Evolutionary conservation across 2,329 filamentous ascomycete species (phyloP).

Genomic region (Alternaria dauci): DNA sequence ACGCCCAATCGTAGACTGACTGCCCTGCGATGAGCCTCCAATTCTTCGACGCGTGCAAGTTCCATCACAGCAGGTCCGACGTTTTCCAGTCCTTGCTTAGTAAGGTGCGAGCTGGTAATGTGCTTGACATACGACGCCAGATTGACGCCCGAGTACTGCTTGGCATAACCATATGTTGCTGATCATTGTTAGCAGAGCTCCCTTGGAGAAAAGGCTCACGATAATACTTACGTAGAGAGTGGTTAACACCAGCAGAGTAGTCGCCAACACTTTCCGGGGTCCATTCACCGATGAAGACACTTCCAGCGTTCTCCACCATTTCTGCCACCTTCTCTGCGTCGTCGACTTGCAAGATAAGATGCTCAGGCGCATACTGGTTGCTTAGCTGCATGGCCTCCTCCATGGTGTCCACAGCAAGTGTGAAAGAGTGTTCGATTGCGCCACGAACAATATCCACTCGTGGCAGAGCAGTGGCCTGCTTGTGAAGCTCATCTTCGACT

Average conservation of each 20-base stretch:
- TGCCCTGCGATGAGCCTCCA: conserved; percentile 88
- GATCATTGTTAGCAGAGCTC: not conserved
- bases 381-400: conserved; percentile 80
- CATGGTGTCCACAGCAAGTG: conserved; percentile 77
- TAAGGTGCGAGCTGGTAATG: conserved; percentile 93
- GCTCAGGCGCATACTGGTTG: conserved; percentile 95
- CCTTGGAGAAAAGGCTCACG: not conserved
- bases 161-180: conserved; percentile 98
- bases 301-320: conserved; percentile 89
- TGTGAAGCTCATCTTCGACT: conserved; percentile 90
- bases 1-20: conserved; percentile 69
- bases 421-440: conserved; percentile 89
- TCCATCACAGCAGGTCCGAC: conserved; percentile 93
- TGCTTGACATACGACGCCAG: conserved; percentile 96
- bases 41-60: conserved; percentile 89
- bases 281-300: conserved; percentile 95
- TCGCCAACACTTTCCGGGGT: conserved; percentile 98
- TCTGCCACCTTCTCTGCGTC: conserved; percentile 78
- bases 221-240: conserved; percentile 83
- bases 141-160: conserved; percentile 98
- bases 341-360: conserved; percentile 88
- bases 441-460: conserved; percentile 92
- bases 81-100: conserved; percentile 81
- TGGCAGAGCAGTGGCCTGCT: conserved; percentile 84
- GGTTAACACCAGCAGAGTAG: conserved; percentile 97